Percentiles rank a stretch among this genome's conserved stretches.
Conservation (phyloP, 352 stramenopile genomes). For the Globisporangium heterothallicum region DNA sequence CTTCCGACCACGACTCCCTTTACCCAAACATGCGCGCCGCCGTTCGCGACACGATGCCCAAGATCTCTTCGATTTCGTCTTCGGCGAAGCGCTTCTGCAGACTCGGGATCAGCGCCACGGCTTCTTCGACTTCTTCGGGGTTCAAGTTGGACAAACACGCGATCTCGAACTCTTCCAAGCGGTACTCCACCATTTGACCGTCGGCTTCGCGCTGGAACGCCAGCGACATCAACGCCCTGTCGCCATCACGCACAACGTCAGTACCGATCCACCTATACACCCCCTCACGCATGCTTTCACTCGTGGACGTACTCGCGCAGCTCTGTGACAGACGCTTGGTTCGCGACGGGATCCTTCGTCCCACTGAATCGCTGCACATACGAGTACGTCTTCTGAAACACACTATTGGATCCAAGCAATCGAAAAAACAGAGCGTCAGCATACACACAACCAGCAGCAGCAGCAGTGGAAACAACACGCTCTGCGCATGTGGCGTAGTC, state of each 20-base stretch:
- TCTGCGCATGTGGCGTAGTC: too few relatives aligned
- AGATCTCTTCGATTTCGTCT: slow-evolving; percentile 88
- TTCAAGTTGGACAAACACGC: slow-evolving; percentile 88
- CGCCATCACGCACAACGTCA: too few relatives aligned
- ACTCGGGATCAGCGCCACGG: slow-evolving; percentile 83
- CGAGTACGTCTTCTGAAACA: slow-evolving; percentile 90
- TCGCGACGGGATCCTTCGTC: slow-evolving; percentile 88
- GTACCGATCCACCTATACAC: background rate
- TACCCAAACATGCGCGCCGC: slow-evolving; percentile 84
- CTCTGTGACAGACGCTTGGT: slow-evolving; percentile 87
- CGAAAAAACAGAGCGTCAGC: slow-evolving; percentile 1
- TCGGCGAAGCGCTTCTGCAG: slow-evolving; percentile 86
- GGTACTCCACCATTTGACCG: slow-evolving; percentile 61
- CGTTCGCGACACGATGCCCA: slow-evolving; percentile 84
- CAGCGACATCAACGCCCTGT: slow-evolving; percentile 80
- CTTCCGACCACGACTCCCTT: too few relatives aligned
- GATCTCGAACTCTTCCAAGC: slow-evolving; percentile 88
- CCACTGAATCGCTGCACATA: slow-evolving; percentile 89
- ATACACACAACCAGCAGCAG: background rate
- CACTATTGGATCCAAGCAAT: slow-evolving; percentile 30
- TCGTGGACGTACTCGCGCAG: slow-evolving; percentile 66
- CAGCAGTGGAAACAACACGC: background rate
- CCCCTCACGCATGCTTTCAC: too few relatives aligned
- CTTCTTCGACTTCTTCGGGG: slow-evolving; percentile 85
- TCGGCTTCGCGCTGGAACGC: slow-evolving; percentile 79